Base-by-base conservation (phyloP, 192 early-diverging fungal species). In the Neocallimastix lanati region DNA sequence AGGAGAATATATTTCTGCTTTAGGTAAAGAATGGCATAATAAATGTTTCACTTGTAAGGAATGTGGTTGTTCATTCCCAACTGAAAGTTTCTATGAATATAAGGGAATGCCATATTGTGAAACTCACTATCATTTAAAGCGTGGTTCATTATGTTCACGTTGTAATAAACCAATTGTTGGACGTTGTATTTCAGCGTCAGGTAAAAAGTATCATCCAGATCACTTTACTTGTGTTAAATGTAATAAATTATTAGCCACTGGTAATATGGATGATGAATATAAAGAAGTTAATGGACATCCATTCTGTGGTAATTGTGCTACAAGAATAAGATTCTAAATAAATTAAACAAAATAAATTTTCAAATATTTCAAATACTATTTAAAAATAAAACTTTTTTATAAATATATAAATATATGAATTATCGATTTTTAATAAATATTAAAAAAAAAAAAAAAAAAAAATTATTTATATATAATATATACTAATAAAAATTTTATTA, bases 1-100 rank as follows among this genome's bases (percentile, higher is more conserved):
- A 28, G 85, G 85, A 9, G 85, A 86, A 28, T 86, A 80, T 81
- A 83, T 86, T 33, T 81, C 82, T n/a, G 85, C 85, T 5, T 81
- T 86, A 35, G 84, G 83, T 29, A 83, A 83, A 37, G 80, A 80
- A 29, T 86, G 84, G 84, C 85, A 86, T 76, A 77, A 81, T 40
- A 78, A 29, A 27, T 86, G 85, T 79, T 86, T 86, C 78, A 81
- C 76, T 28, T 86, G 85, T 77, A 78, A 85, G 81, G 84, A 84
- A 36, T 86, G 85, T 78, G 82, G 81, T 29, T 28, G 80, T 30
- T 79, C 81, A 0, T 86, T 86, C 80, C 80, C 84, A 18, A 80
- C 78, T 28, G 85, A 82, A 30, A 82, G 78, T 28, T 86, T 83
- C 80, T 85, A 83, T 76, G 85, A 86, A 76, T 81, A 82, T 4